These are phyloP conservation scores for Coemansia sp. DNA, from an alignment of 192 early-diverging fungal genomes.

Conservation along the genomic window DNA sequence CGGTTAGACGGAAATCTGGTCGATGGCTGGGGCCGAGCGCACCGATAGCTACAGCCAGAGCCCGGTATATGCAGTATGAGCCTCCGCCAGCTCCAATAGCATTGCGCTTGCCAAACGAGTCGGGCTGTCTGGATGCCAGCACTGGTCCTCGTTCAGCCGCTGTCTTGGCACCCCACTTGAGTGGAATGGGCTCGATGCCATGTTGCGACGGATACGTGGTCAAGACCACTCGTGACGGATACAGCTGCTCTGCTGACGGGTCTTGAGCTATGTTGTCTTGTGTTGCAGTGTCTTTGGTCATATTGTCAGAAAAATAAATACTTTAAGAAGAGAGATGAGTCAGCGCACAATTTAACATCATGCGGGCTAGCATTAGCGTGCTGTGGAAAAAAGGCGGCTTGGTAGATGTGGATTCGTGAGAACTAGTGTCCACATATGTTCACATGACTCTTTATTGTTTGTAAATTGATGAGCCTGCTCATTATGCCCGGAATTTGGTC, in stretches of 20 bases:
- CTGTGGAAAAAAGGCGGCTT: no score
- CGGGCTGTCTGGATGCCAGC: conserved; percentile 72
- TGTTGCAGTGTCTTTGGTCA: no score
- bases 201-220: conserved; percentile 69
- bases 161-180: conserved; percentile 75
- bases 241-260: conserved; percentile 38
- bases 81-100: conserved; percentile 95
- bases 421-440: background rate
- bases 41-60: conserved; percentile 87
- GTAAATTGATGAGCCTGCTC: no score
- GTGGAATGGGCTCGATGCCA: conserved; percentile 70
- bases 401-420: no score
- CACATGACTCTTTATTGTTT: conserved; percentile 3
- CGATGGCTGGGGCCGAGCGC: conserved; percentile 79
- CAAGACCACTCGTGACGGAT: conserved; percentile 61
- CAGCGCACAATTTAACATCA: no score
- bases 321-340: no score
- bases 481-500: background rate
- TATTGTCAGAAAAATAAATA: no score
- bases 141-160: conserved; percentile 81
- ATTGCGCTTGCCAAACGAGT: conserved; percentile 78
- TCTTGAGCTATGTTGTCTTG: background rate
- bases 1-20: conserved; percentile 83
- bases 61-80: conserved; percentile 87
- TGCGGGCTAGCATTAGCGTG: no score